phyloP scores from a whole-genome alignment of 2,329 filamentous ascomycete species.

The Epicoccum sorghinum region DNA sequence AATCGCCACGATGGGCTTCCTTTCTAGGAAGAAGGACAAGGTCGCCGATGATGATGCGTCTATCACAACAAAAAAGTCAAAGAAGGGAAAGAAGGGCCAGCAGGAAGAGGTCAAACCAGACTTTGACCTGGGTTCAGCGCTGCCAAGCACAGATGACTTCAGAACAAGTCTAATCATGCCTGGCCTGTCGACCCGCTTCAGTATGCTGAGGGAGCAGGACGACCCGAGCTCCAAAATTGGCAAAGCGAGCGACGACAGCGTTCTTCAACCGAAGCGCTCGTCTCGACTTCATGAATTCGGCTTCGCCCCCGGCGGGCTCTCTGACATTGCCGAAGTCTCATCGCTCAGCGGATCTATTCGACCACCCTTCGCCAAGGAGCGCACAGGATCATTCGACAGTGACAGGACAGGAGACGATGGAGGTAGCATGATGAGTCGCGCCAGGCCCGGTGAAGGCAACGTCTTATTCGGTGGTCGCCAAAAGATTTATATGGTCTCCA shows the following conservation, averaged over 20 bases:
- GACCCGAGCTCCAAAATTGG: slow-evolving; percentile 87
- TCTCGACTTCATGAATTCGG: slow-evolving; percentile 79
- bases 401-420: slow-evolving; percentile 71
- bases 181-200: slow-evolving; percentile 91
- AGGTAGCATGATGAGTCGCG: slow-evolving; percentile 81
- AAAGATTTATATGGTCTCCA: slow-evolving; percentile 87
- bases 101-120: slow-evolving; percentile 63
- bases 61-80: slow-evolving; percentile 40
- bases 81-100: slow-evolving; percentile 60
- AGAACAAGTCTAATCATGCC: slow-evolving; percentile 96
- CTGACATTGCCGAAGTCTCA: slow-evolving; percentile 89
- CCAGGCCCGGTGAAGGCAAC: slow-evolving; percentile 86
- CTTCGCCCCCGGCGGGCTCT: slow-evolving; percentile 64
- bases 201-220: slow-evolving; percentile 94
- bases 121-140: slow-evolving; percentile 73
- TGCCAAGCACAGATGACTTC: slow-evolving; percentile 88
- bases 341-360: slow-evolving; percentile 66
- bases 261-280: slow-evolving; percentile 80
- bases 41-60: slow-evolving; percentile 39
- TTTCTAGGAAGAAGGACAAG: slow-evolving; percentile 69
- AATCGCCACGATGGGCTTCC: slow-evolving; percentile 74
- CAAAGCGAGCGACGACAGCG: slow-evolving; percentile 94
- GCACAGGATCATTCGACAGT: slow-evolving; percentile 69
- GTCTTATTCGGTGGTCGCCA: slow-evolving; percentile 93
- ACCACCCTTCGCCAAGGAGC: slow-evolving; percentile 65